A percentile compares a stretch with the other conserved stretches of the same genome.
These are phyloP conservation scores for Spergularia marina DNA, from an alignment of 148 eudicot species.

Conservation along the genomic window DNA sequence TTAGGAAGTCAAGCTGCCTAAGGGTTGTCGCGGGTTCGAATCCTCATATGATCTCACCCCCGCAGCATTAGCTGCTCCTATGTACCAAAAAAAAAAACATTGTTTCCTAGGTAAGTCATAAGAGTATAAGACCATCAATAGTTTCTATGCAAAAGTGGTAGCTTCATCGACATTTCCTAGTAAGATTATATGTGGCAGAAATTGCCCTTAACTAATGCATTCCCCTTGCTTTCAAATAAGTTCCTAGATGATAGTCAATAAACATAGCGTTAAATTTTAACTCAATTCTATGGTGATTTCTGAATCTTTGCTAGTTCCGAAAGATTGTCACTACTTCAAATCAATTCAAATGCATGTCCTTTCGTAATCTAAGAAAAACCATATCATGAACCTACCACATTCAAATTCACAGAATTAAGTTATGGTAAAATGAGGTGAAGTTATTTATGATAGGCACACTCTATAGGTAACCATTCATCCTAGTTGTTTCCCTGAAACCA, in stretches of 20 bases:
- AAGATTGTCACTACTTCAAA: too few species aligned
- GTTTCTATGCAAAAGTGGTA: neutral
- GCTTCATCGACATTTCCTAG: neutral
- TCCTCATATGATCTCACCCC: too few species aligned
- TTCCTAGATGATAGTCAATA: neutral
- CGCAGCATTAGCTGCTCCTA: too few species aligned
- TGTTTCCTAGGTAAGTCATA: neutral
- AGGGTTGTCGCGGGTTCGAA: too few species aligned
- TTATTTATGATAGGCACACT: neutral
- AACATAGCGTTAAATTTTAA: neutral
- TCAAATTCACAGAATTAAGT: constrained; percentile 3
- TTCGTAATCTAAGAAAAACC: too few species aligned
- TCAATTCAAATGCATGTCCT: too few species aligned
- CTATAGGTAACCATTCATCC: neutral
- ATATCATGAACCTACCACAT: neutral
- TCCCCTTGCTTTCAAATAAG: neutral
- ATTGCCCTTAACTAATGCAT: neutral
- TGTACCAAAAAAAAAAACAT: too few species aligned
- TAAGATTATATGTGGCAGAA: neutral
- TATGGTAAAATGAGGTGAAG: neutral
- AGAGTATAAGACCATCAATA: neutral
- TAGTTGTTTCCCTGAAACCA: neutral
- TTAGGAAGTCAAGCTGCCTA: too few species aligned
- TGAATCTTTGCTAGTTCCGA: too few species aligned
- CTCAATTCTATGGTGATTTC: too few species aligned